A percentile compares a stretch with the other conserved stretches of the same genome.
phyloP scores from a whole-genome alignment of 2,329 filamentous ascomycete genomes.

The Neurospora sp. region DNA sequence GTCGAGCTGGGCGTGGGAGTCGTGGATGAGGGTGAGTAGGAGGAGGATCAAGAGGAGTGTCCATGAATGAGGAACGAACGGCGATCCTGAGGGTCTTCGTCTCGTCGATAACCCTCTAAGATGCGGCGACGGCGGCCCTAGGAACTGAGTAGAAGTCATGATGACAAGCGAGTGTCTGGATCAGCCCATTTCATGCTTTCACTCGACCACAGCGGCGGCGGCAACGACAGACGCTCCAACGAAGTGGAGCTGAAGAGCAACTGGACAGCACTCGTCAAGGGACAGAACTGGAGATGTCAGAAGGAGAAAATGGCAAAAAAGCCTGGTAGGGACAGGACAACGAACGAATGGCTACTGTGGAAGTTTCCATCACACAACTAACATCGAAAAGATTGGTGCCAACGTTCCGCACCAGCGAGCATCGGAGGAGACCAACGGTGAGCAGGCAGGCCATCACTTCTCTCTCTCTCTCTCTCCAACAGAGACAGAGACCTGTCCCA shows the following conservation, averaged over 20 bases:
- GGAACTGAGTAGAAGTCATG: not conserved
- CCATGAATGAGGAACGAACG: not conserved
- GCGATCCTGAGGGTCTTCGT: not conserved
- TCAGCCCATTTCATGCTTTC: not conserved
- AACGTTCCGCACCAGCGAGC: not conserved
- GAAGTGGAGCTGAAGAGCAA: not conserved
- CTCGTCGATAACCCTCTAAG: not conserved
- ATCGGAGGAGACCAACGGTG: not conserved
- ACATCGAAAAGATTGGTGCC: not conserved
- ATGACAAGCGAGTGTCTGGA: not conserved
- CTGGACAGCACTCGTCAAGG: not conserved
- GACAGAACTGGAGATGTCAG: not conserved
- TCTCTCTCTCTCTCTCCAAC: no score
- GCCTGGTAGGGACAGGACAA: not conserved
- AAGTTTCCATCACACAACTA: not conserved
- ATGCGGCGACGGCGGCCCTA: not conserved
- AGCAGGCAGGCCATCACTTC: not conserved
- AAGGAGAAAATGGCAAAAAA: not conserved
- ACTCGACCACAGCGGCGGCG: not conserved
- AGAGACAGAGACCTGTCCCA: no score
- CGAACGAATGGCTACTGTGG: not conserved
- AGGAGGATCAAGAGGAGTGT: not conserved
- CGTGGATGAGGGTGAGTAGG: conserved; percentile 2
- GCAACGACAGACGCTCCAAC: not conserved
- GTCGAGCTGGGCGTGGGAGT: conserved; percentile 31